A percentile compares a stretch with the other conserved stretches of the same genome.
These are phyloP conservation scores for Apiospora marii DNA, from an alignment of 2,329 filamentous ascomycete species.

Conservation along the genomic window DNA sequence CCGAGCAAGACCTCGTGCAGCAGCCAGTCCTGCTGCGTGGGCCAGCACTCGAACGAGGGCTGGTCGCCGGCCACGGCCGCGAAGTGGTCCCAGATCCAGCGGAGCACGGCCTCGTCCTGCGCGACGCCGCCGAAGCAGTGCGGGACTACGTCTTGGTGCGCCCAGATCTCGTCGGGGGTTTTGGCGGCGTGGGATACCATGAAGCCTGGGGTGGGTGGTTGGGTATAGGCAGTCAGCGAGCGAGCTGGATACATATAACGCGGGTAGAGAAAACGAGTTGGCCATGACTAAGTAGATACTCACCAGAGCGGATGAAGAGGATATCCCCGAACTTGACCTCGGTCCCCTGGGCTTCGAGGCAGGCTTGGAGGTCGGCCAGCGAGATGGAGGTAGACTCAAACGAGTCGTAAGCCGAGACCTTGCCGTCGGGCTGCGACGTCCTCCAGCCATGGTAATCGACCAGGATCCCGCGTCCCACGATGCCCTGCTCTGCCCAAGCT, in stretches of 20 bases:
- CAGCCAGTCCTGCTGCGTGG: constrained; percentile 34
- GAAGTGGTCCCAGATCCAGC: constrained; percentile 54
- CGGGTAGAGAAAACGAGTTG: too few relatives aligned
- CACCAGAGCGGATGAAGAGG: constrained; percentile 31
- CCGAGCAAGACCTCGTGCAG: constrained; percentile 34
- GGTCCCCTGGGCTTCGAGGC: constrained; percentile 54
- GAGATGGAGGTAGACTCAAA: constrained; percentile 46
- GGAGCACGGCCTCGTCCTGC: constrained; percentile 33
- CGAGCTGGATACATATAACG: neutral
- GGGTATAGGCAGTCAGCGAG: constrained; percentile 43
- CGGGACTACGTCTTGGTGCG: constrained; percentile 46
- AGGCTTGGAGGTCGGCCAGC: constrained; percentile 50
- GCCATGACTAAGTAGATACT: neutral
- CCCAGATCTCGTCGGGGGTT: constrained; percentile 37
- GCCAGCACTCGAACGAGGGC: constrained; percentile 49
- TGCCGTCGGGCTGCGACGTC: constrained; percentile 50
- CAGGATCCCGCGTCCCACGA: constrained; percentile 24
- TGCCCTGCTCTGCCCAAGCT: constrained; percentile 53
- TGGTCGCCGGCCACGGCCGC: constrained; percentile 51
- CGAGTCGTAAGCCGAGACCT: constrained; percentile 29
- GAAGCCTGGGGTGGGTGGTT: constrained; percentile 41
- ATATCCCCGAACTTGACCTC: constrained; percentile 27
- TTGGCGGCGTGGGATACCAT: constrained; percentile 34
- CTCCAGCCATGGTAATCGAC: constrained; percentile 35
- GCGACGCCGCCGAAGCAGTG: constrained; percentile 55